phyloP scores from a whole-genome alignment of 768 basidiomycete genomes.

The Mycena venus region DNA sequence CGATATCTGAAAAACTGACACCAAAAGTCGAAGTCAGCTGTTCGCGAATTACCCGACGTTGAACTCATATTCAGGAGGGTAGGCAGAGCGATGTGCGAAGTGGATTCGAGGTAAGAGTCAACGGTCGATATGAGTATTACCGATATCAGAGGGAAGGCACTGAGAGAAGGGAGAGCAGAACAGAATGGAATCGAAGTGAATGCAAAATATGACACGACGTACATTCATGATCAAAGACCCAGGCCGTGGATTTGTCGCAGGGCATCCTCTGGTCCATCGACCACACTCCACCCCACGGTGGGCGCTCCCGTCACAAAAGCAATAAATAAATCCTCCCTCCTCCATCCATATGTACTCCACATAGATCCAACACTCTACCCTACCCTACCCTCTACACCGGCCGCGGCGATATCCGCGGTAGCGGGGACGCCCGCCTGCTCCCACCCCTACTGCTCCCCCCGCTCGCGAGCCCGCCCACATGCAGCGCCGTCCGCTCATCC shows the following conservation, averaged over 20 bases:
- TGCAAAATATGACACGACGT: conserved; percentile 6
- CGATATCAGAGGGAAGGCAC: not conserved
- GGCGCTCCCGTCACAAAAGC: not conserved
- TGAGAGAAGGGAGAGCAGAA: conserved; percentile 8
- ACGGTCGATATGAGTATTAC: too few species aligned
- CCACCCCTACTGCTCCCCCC: not conserved
- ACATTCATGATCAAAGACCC: not conserved
- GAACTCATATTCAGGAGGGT: too few species aligned
- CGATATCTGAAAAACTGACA: too few species aligned
- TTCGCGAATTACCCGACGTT: too few species aligned
- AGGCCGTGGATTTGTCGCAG: conserved; percentile 5
- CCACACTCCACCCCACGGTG: conserved; percentile 2
- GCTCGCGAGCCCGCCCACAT: not conserved
- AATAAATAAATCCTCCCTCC: not conserved
- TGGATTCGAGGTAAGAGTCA: too few species aligned
- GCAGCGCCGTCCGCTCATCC: conserved; percentile 11
- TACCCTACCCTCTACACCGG: conserved; percentile 12
- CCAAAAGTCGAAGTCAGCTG: too few species aligned
- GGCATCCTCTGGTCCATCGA: conserved; percentile 11
- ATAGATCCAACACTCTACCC: conserved; percentile 10
- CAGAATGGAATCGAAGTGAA: conserved; percentile 4
- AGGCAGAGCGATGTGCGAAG: too few species aligned
- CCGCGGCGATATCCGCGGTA: conserved; percentile 17
- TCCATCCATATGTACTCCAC: conserved; percentile 1
- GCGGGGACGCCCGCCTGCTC: conserved; percentile 3